Percentiles rank a stretch among this genome's conserved stretches.
Evolutionary conservation across 768 basidiomycete species (phyloP).

Genomic region (Xanthoconium purpureum): DNA sequence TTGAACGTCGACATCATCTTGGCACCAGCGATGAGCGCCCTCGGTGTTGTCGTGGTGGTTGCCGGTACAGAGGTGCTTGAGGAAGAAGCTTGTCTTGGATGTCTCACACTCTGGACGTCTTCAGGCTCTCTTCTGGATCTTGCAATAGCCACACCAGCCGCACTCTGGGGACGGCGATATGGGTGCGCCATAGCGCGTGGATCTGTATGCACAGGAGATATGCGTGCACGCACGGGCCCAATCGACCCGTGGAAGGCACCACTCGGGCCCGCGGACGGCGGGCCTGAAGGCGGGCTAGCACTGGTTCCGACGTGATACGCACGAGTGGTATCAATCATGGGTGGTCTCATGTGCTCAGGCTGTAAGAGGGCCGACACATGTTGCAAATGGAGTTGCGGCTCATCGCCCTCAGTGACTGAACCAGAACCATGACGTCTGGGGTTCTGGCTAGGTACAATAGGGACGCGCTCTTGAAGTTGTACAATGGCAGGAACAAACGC

Average conservation of each 20-base stretch:
- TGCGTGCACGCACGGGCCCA: slow-evolving; percentile 28
- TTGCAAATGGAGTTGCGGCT: slow-evolving; percentile 23
- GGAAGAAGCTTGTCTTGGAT: slow-evolving; percentile 16
- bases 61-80: slow-evolving; percentile 8
- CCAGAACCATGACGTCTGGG: slow-evolving; percentile 18
- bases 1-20: slow-evolving; percentile 19
- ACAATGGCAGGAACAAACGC: slow-evolving; percentile 18
- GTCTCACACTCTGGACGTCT: slow-evolving; percentile 30
- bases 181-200: slow-evolving; percentile 24
- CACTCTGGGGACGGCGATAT: slow-evolving; percentile 31
- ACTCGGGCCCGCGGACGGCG: slow-evolving; percentile 28
- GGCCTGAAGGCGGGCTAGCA: slow-evolving; percentile 30
- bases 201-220: slow-evolving; percentile 25
- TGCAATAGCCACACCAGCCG: slow-evolving; percentile 18
- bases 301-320: slow-evolving; percentile 28
- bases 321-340: slow-evolving; percentile 32
- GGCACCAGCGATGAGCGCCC: background rate
- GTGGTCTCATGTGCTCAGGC: slow-evolving; percentile 34
- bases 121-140: slow-evolving; percentile 31
- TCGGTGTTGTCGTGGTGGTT: background rate
- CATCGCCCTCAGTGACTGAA: slow-evolving; percentile 24
- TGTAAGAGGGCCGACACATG: slow-evolving; percentile 18
- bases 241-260: slow-evolving; percentile 9
- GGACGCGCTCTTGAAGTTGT: slow-evolving; percentile 28
- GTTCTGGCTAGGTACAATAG: slow-evolving; percentile 31